These are phyloP conservation scores for Aspergillus sclerotioniger DNA, from an alignment of 495 filamentous ascomycete species.

Conservation along the genomic window DNA sequence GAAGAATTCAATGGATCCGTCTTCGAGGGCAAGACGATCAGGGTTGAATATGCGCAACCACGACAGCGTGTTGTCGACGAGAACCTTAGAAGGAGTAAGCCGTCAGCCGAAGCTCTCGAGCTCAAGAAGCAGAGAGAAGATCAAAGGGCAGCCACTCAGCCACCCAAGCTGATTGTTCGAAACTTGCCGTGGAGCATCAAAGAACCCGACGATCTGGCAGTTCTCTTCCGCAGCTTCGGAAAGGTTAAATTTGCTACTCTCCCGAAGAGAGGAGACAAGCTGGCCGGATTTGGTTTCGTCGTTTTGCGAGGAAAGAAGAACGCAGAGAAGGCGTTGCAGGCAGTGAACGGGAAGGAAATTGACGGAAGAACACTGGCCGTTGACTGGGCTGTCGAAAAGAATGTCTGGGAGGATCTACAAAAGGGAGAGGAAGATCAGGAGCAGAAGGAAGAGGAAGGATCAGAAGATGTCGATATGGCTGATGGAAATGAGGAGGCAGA, in stretches of 20 bases:
- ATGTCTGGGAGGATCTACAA: conserved; percentile 69
- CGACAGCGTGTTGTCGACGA: conserved; percentile 67
- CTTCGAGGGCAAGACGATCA: conserved; percentile 76
- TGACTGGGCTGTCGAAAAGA: conserved; percentile 94
- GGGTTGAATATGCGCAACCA: conserved; percentile 82
- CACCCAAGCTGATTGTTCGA: conserved; percentile 86
- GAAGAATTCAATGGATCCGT: conserved; percentile 71
- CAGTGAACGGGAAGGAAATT: conserved; percentile 83
- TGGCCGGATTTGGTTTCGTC: conserved; percentile 90
- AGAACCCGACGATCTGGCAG: conserved; percentile 69
- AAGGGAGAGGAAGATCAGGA: conserved; percentile 34
- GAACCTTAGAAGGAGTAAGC: conserved; percentile 46
- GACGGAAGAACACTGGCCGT: conserved; percentile 86
- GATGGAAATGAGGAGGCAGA: conserved; percentile 32
- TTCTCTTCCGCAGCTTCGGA: conserved; percentile 79
- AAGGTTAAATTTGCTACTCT: conserved; percentile 82
- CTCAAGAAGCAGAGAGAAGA: conserved; percentile 58
- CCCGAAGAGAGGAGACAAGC: conserved; percentile 69
- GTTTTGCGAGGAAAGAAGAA: conserved; percentile 84
- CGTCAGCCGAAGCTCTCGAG: conserved; percentile 45
- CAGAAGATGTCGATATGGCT: conserved; percentile 36
- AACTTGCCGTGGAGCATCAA: conserved; percentile 98
- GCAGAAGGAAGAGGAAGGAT: conserved; percentile 20
- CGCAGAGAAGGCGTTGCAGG: conserved; percentile 82
- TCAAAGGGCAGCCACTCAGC: conserved; percentile 55